Evolutionary conservation across 441 rosid genomes (phyloP), one percentile per base, ranked within the genome.

Genomic region (Populus trichocarpa): DNA sequence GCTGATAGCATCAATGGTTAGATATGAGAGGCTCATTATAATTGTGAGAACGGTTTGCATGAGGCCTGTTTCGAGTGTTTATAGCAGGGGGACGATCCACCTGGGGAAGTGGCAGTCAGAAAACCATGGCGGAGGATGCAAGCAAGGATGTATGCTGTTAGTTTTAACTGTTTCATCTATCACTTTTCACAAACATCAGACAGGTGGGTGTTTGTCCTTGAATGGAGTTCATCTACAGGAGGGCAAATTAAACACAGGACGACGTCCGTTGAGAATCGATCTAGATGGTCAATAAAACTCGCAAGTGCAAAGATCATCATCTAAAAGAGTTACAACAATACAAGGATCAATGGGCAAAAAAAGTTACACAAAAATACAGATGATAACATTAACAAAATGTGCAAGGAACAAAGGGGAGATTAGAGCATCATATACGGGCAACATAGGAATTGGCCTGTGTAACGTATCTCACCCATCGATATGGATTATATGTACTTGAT

Each of bases 391-490:
- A 67, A 36, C 57, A 53, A 67, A 33, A 68, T 35, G 73, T 36
- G 42, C 12, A 38, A 22, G 25, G 70, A 65, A 14, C 33, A n/a
- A 14, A 0, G 13, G 6, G 72, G 20, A 72, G 65, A 30, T 14
- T 23, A 7, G 26, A 2, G 10, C 14, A 20, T 93, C 87, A 96
- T 73, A 94, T 73, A 25, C 98, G 90, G 81, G 98, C 98, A 80
- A 96, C 99, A 69, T 96, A 96, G 5, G 99, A 96, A 81, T 93
- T 94, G 76, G 98, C 97, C 85, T 96, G 99, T 42, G 98, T 94
- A 64, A 96, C 98, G 23, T 96, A 96, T 87, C 99, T 91, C 86
- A 94, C 98, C 98, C 97, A 94, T 78, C 98, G 91, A 84, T 94
- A 94, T 42, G 98, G 98, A 84, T 94, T 96, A 77, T 88, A 88